Evolutionary conservation across 1,284 basidiomycete species (phyloP), one percentile per base, ranked within the genome.

Genomic region (Xerocomus minutiporus): DNA sequence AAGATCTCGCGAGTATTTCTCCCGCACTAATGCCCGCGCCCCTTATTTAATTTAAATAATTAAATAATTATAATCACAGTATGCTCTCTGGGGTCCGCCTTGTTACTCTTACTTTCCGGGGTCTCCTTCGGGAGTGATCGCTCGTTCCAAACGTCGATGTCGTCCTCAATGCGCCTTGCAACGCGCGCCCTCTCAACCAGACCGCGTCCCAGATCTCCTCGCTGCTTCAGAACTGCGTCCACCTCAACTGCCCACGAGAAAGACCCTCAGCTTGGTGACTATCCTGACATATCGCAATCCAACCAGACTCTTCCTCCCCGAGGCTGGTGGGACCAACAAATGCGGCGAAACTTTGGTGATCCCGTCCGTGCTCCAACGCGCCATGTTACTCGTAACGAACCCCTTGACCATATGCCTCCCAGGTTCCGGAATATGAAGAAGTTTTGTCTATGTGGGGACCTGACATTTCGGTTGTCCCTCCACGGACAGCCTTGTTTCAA

Each of bases 381-480:
- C 53, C 25, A 45, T 44, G 41, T 51, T 51, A 26, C 38, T 35
- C 12, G 38, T 20, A 11, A 39, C 32, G 45, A 39, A 38, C 36
- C 48, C 32, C 45, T 48, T 56, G 54, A 68, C 53, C 54, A 47
- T 52, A 48, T 54, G 41, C 47, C 42, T 43, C 52, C 53, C 63
- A 93, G 91, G 68, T 93, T 34, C 91, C 92, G 60, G 89, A 92
- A 71, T 79, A 84, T 64, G 89, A 93, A 60, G 92, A 95, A 64
- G 74, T 88, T 23, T 73, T 88, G 56, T 88, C 86, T 43, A 91
- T 94, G 87, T 94, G 90, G 91, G 88, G 88, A 43, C 91, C 91
- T 15, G 92, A 95, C 64, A 75, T 83, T 42, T 77, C 87, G 43
- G 69, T 72, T 39, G 72, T 88, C 17, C 70, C 76, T 17, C 81